Base-by-base conservation (phyloP, 106 monocot species). In the Dendrobium catenatum region DNA sequence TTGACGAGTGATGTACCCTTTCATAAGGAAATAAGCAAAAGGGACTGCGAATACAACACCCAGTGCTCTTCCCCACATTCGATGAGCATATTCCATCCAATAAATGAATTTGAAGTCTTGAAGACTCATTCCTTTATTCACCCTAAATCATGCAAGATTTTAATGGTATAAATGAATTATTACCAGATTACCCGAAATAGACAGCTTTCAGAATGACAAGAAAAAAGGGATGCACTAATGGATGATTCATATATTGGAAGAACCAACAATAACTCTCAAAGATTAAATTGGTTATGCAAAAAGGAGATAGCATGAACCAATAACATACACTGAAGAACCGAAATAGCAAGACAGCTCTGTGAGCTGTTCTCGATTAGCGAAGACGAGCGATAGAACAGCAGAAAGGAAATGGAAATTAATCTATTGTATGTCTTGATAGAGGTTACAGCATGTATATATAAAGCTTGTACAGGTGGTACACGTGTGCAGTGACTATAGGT, bases 21-120 rank as follows among this genome's bases (percentile, higher is more conserved):
- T 99, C 42, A 87, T 85, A 68, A 94, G 83, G 79, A 99, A 99
- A 86, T 89, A 99, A 74, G 85, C 80, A 73, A 95, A 93, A 61
- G 98, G 98, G 51, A 91, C 56, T 33, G 88, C 88, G 90, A 99
- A 99, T 10, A 91, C 66, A 81, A 99, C 58, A 76, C 98, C 98
- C 70, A 99, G 83, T 77, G 86, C 95, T 78, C 98, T 92, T 80
- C 98, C 98, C 98, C 94, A 99, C 98, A 99, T 99, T 20, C 98
- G 87, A 80, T 99, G 98, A 81, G 93, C 98, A 88, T 99, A 99
- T 85, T 99, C 98, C 98, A 99, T 99, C 98, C 98, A 99, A 78
- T 91, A 99, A 76, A 99, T 99, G 81, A 95, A 99, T 82, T 99
- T 99, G 77, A 99, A 99, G 80, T 99, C 98, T 82, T 89, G 88